Conservation (phyloP, 73 alveolate species). For the Urostyla sp. region DNA sequence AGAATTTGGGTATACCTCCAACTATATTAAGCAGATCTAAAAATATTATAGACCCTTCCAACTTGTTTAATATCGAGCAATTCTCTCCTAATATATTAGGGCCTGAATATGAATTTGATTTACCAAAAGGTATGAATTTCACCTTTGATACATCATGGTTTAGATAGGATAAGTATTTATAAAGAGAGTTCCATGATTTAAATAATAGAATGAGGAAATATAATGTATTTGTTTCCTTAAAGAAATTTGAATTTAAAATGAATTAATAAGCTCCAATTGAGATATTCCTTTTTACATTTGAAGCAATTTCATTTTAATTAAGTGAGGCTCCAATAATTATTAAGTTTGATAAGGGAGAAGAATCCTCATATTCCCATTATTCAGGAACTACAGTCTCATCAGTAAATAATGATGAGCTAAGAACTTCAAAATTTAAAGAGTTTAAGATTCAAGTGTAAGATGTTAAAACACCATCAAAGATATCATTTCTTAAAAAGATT, state of each 20-base stretch:
- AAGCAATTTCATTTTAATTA: conserved; percentile 19
- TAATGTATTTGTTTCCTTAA: conserved; percentile 17
- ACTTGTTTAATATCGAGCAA: conserved; percentile 5
- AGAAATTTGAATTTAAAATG: conserved; percentile 26
- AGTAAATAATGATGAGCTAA: conserved; percentile 33
- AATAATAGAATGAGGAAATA: conserved; percentile 50
- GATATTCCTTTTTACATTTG: conserved; percentile 43
- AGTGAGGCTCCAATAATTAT: conserved; percentile 50
- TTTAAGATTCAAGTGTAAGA: conserved; percentile 52
- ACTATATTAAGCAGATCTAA: conserved; percentile 21
- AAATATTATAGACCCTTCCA: not conserved
- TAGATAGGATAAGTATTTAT: conserved; percentile 13
- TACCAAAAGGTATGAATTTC: conserved; percentile 61
- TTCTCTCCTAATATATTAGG: conserved; percentile 40
- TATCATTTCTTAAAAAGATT: conserved; percentile 33
- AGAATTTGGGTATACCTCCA: conserved; percentile 60
- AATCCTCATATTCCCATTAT: conserved; percentile 7
- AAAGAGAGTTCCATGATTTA: conserved; percentile 53
- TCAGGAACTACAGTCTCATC: conserved; percentile 47
- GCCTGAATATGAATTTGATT: conserved; percentile 57
- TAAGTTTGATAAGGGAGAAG: conserved; percentile 44
- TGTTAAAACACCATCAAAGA: conserved; percentile 33
- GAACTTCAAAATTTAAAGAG: conserved; percentile 56
- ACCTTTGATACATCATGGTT: conserved; percentile 48
- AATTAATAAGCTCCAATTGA: conserved; percentile 7